Conservation (phyloP, 805 yeast genomes). For the Saccharomycopsis malanga region DNA sequence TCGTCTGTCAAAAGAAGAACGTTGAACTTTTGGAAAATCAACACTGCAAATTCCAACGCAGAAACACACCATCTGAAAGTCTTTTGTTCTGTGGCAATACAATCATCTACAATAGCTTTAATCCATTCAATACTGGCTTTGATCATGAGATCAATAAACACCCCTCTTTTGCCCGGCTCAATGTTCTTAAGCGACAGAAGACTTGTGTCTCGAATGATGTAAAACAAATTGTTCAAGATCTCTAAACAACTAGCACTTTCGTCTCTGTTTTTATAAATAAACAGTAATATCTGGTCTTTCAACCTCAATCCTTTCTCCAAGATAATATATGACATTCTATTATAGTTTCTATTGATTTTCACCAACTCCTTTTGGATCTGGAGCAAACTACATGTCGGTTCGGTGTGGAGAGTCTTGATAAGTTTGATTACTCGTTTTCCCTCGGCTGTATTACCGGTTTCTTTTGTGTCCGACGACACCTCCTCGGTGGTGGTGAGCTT, state of each 20-base stretch:
- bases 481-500: constrained; percentile 2
- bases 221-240: constrained; percentile 17
- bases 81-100: constrained; percentile 83
- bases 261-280: not conserved
- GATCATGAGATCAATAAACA: constrained; percentile 36
- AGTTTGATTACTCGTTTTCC: constrained; percentile 3
- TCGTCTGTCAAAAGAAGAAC: constrained; percentile 73
- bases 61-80: constrained; percentile 95
- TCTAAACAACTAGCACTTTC: constrained; percentile 11
- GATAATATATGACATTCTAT: constrained; percentile 13
- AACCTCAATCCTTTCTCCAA: constrained; percentile 16
- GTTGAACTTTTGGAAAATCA: constrained; percentile 84
- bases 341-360: constrained; percentile 12
- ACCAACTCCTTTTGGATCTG: constrained; percentile 19
- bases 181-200: constrained; percentile 11
- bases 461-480: too few species aligned
- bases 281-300: constrained; percentile 8
- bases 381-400: constrained; percentile 15
- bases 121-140: constrained; percentile 85
- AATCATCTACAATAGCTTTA: constrained; percentile 86
- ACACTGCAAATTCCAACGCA: constrained; percentile 94
- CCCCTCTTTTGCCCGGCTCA: constrained; percentile 8
- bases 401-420: constrained; percentile 6
- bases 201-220: constrained; percentile 17
- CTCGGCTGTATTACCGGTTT: not conserved